Evolutionary conservation across 106 monocot genomes (phyloP).

Genomic region (Phalaenopsis equestris): DNA sequence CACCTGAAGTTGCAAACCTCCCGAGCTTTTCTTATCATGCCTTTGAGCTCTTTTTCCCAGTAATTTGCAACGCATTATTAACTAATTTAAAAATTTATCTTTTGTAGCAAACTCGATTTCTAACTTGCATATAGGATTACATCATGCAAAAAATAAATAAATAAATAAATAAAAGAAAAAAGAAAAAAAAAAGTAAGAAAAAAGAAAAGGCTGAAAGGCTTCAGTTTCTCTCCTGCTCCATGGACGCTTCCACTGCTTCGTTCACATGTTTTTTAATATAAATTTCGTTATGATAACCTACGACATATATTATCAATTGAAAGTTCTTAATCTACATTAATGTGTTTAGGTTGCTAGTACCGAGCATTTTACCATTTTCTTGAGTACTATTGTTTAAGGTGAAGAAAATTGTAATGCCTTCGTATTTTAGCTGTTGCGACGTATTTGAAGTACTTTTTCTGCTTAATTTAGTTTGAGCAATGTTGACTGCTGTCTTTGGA

Average conservation of each 20-base stretch:
- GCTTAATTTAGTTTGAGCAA: background rate
- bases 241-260: background rate
- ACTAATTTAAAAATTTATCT: too few species aligned
- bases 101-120: too few species aligned
- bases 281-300: background rate
- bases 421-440: background rate
- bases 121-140: too few species aligned
- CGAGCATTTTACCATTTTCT: background rate
- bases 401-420: background rate
- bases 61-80: too few species aligned
- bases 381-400: background rate
- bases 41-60: too few species aligned
- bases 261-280: background rate
- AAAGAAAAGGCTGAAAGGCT: too few species aligned
- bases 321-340: background rate
- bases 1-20: too few species aligned
- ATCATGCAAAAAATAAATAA: too few species aligned
- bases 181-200: too few species aligned
- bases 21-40: too few species aligned
- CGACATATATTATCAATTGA: background rate
- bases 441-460: background rate
- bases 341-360: background rate
- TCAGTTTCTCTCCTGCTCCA: too few species aligned
- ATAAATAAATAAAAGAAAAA: too few species aligned
- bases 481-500: background rate